Evolutionary conservation across 2,329 filamentous ascomycete species (phyloP), one percentile per base, ranked within the genome.

Genomic region (Sarocladium strictum): DNA sequence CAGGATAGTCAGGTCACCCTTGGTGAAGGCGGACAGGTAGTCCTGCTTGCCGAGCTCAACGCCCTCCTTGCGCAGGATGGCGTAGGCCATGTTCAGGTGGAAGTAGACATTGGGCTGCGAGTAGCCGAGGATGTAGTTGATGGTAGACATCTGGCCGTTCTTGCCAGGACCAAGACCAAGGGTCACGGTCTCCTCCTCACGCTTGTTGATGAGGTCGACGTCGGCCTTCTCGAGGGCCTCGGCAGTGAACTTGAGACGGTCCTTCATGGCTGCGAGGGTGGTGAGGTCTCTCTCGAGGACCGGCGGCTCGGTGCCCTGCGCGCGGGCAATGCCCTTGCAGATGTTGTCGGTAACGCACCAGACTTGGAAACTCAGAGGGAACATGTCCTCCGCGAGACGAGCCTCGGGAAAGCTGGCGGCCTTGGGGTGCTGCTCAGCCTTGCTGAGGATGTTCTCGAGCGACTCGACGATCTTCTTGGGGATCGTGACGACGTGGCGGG

Each of bases 21-120:
- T 11, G 29, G 33, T 29, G 55, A 72, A 75, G 15, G 61, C 15
- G 3, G 12, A 37, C 38, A 83, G 60, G 63, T 72, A 87, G 62
- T 86, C 79, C 53, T 58, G 38, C 74, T 87, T 87, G 32, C 82
- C 83, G 17, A 89, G n/a, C 0, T 72, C 69, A 24, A 86, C 79
- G 1, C 84, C 85, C 67, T 82, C 76, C 62, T 74, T 77, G 57
- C 85, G 73, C 64, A 87, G 62, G 54, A 88, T 81, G 21, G 67
- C 72, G 69, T 88, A 88, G 10, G 80, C 73, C 12, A 75, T 83
- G 2, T 67, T 74, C 14, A 80, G 59, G 63, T 88, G 85, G 68
- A 88, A 89, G 70, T 75, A 85, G 60, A 86, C 67, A 62, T 87
- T 85, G 21, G 84, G 83, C 41, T 83, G 54, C 3, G 68, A 73